These are phyloP conservation scores for Candida tallmaniae DNA, from an alignment of 805 yeast species.

Conservation along the genomic window DNA sequence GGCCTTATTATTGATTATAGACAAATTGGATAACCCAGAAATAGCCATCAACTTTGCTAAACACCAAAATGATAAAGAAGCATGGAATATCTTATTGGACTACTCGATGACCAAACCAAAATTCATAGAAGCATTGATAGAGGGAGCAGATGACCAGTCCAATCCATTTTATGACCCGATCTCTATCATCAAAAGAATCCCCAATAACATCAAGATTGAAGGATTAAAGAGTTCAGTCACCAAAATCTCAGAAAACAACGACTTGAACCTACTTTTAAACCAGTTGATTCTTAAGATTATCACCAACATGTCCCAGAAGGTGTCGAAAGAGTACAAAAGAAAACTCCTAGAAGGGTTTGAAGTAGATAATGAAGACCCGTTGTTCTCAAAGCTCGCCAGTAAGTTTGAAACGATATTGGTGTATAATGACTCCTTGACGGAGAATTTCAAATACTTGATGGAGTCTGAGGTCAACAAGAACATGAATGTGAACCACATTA, in stretches of 20 bases:
- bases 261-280: slow-evolving; percentile 47
- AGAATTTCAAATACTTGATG: slow-evolving; percentile 1
- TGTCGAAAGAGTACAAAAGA: slow-evolving; percentile 18
- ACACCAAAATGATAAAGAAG: slow-evolving; percentile 61
- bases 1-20: slow-evolving; percentile 74
- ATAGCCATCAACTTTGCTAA: slow-evolving; percentile 78
- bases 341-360: slow-evolving; percentile 25
- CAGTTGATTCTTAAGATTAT: slow-evolving; percentile 44
- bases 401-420: slow-evolving; percentile 26
- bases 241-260: slow-evolving; percentile 61
- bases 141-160: slow-evolving; percentile 55
- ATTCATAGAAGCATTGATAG: slow-evolving; percentile 73
- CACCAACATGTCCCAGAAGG: slow-evolving; percentile 24
- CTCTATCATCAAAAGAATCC: slow-evolving; percentile 63
- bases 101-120: slow-evolving; percentile 67
- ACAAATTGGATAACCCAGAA: slow-evolving; percentile 71
- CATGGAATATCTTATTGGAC: slow-evolving; percentile 73
- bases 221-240: slow-evolving; percentile 61
- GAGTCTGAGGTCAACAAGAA: slow-evolving; percentile 1
- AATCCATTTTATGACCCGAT: slow-evolving; percentile 51
- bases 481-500: neutral
- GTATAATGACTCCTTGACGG: slow-evolving; percentile 5
- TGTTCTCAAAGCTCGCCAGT: slow-evolving; percentile 16
- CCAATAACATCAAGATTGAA: slow-evolving; percentile 54
- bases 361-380: slow-evolving; percentile 15